A percentile compares a stretch with the other conserved stretches of the same genome.
Evolutionary conservation across 768 basidiomycete genomes (phyloP).

Genomic region (Mycena leptocephala): DNA sequence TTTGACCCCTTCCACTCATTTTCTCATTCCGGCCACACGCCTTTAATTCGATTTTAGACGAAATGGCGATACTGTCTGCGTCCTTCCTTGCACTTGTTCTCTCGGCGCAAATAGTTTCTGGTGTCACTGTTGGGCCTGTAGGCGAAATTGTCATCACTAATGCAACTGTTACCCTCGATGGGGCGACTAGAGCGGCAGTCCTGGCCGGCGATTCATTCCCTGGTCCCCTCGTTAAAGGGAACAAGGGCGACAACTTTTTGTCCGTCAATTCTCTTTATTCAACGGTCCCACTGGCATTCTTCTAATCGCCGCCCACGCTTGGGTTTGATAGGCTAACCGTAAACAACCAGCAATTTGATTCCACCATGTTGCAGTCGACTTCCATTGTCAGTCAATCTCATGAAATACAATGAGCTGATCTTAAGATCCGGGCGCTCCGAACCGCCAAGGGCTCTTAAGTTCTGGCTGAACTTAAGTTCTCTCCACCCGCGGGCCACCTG

Average conservation of each 20-base stretch:
- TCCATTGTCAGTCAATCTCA: constrained; percentile 60
- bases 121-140: neutral
- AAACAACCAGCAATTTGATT: constrained; percentile 54
- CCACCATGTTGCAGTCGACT: constrained; percentile 56
- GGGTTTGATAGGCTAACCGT: constrained; percentile 60
- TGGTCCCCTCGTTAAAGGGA: constrained; percentile 53
- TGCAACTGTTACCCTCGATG: constrained; percentile 1
- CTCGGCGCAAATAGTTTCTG: neutral
- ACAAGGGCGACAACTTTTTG: constrained; percentile 57
- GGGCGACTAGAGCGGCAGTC: constrained; percentile 33
- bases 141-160: neutral
- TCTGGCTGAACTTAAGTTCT: too few relatives aligned
- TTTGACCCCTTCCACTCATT: neutral
- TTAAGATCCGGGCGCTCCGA: too few relatives aligned
- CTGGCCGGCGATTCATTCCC: constrained; percentile 50
- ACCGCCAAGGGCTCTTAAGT: too few relatives aligned
- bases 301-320: neutral
- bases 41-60: neutral
- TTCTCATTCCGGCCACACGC: too few relatives aligned
- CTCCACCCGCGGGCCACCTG: too few relatives aligned
- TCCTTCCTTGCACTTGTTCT: constrained; percentile 4
- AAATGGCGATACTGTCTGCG: neutral
- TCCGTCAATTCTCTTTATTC: neutral
- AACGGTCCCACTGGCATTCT: neutral
- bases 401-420: too few relatives aligned